A percentile compares a stretch with the other conserved stretches of the same genome.
Evolutionary conservation across 495 filamentous ascomycete genomes (phyloP).

Genomic region (Daldinia vernicosa): DNA sequence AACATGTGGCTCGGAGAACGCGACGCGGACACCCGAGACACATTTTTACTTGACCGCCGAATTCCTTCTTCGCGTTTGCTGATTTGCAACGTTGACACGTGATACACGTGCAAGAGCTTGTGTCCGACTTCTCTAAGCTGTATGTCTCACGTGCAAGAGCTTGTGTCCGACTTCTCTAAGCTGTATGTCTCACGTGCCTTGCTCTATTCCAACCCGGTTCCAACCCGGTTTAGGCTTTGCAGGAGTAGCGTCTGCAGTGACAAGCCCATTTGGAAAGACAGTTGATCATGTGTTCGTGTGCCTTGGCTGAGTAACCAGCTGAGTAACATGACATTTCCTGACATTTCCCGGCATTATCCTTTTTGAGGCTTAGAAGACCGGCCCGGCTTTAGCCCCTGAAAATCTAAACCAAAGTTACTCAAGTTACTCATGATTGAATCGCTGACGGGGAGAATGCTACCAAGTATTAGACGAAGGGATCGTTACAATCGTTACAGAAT

Average conservation of each 20-base stretch:
- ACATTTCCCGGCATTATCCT: conserved; percentile 6
- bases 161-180: conserved; percentile 14
- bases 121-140: conserved; percentile 20
- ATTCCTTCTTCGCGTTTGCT: neutral
- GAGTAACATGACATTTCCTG: conserved; percentile 5
- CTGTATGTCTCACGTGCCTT: conserved; percentile 37
- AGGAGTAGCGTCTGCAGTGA: conserved; percentile 29
- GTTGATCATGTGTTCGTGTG: conserved; percentile 31
- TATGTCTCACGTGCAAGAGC: conserved; percentile 26
- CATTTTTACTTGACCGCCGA: conserved; percentile 20
- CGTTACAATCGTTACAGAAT: conserved; percentile 30
- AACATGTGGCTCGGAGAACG: conserved; percentile 17
- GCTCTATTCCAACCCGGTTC: conserved; percentile 19
- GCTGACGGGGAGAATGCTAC: conserved; percentile 7
- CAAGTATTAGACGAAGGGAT: conserved; percentile 8
- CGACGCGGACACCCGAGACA: conserved; percentile 34
- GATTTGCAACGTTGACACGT: conserved; percentile 28
- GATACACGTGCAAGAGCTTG: conserved; percentile 22
- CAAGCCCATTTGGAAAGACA: conserved; percentile 30
- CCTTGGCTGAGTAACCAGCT: conserved; percentile 13
- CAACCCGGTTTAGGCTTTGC: conserved; percentile 11
- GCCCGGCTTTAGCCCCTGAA: neutral
- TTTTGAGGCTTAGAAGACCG: conserved; percentile 21
- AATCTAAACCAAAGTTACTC: conserved; percentile 9
- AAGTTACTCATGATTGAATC: conserved; percentile 13